Evolutionary conservation across 2,329 filamentous ascomycete species (phyloP), one percentile per base, ranked within the genome.

Genomic region (Arthrobotrys entomopaga): DNA sequence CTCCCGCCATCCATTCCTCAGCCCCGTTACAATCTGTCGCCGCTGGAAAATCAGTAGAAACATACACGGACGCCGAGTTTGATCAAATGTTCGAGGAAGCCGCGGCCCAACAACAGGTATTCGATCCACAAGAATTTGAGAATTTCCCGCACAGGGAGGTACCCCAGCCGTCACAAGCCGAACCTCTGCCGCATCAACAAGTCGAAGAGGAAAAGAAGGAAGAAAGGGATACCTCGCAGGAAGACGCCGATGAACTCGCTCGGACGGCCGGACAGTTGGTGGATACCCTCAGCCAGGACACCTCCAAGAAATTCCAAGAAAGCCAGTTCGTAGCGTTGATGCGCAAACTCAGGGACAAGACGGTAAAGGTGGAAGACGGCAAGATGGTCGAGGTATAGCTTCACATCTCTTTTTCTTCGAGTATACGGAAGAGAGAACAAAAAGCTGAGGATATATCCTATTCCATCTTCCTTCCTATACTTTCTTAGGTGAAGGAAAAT

Each of bases 261-360:
- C 84, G 84, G 46, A 93, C 91, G 0, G 92, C 92, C 3, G 88
- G 87, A 15, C 84, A 89, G 70, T 84, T 96, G 2, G 83, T 95
- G 3, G 85, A 89, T 63, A 88, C 87, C 42, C 87, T 96, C 11
- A 84, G 87, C 19, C 84, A 89, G 77, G 89, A 94, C 77, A 85
- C 87, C 69, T 89, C 86, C 65, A 83, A 88, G 53, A 94, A 94
- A 79, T 95, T 95, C 81, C 87, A 88, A 78, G 87, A 93, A 79
- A 93, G 91, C 77, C 87, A 87, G 70, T 96, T 96, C 79, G 82
- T 94, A 0, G 84, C 86, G 2, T 83, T 96, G 52, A 95, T 96
- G 91, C 87, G 90, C 26, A 86, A 87, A 71, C 86, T 95, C 64
- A 86, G 90, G 59, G 88, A 91, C 79, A 84, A 86, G 65, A 89